Base-by-base conservation (phyloP, 306 rosid genomes). In the Medicago ruthenica region DNA sequence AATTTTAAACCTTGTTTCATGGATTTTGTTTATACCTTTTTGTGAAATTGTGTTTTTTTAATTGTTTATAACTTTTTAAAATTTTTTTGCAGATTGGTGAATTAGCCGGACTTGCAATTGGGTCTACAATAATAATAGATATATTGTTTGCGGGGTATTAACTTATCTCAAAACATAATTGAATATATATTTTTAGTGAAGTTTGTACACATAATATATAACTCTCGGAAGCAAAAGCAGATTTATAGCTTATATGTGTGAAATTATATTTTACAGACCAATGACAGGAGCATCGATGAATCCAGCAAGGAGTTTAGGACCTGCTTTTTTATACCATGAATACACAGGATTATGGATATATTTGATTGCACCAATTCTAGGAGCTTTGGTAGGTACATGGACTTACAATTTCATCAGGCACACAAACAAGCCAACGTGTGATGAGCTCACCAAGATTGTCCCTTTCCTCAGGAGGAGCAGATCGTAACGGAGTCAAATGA, bases 241-340 rank as follows among this genome's bases (percentile, higher is more conserved):
- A 51, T 10, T 6, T 59, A 20, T 8, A 59, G 20, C 36, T 66
- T 14, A 44, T 6, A 21, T 37, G 47, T 1, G 0, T 27, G 21
- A 15, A 34, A 45, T 22, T 57, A 21, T n/a, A 41, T 62, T 79
- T 58, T 64, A 71, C 84, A 93, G 98, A 72, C 97, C 93, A 27
- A 75, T 90, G 10, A 75, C 97, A 0, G 97, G 98, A 65, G 98
- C 97, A 58, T 95, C 98, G 2, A 89, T 92, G 96, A 95, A 89
- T 34, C 97, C 96, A 9, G 98, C 98, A 27, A 94, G 98, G 84
- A 90, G 89, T 73, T 62, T 94, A 15, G 97, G 98, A 1, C 98
- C 97, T 1, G 96, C 96, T 0, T 58, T 94, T 39, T 88, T 87
- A 6, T 77, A 61, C 2, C 13, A 50, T 9, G 37, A 85, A 0